phyloP scores from a whole-genome alignment of 352 stramenopile species.

The Pythium angustatum region DNA sequence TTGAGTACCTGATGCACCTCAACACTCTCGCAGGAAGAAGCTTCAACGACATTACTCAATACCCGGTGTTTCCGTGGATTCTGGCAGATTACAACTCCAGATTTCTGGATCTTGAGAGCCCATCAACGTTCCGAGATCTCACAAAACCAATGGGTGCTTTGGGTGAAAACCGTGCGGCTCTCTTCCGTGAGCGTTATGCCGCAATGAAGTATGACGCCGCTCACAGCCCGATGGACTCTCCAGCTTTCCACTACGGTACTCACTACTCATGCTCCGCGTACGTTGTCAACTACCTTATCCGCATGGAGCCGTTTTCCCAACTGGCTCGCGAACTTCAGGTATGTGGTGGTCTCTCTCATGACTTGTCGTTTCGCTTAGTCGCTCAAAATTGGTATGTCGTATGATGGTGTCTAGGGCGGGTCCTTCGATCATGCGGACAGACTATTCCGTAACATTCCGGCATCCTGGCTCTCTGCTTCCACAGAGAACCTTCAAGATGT shows the following conservation, averaged over 20 bases:
- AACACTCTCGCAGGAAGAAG: conserved; percentile 95
- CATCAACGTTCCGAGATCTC: conserved; percentile 89
- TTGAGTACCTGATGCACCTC: conserved; percentile 97
- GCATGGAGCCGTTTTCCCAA: conserved; percentile 88
- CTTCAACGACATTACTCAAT: conserved; percentile 99
- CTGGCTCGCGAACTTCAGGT: conserved; percentile 65
- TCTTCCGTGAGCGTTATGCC: conserved; percentile 87
- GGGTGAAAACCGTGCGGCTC: conserved; percentile 66
- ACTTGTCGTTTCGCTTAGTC: no score
- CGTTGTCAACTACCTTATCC: conserved; percentile 96
- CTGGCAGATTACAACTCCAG: conserved; percentile 88
- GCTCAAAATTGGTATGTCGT: no score
- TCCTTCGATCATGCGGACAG: conserved; percentile 95
- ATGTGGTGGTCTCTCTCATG: no score
- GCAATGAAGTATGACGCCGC: conserved; percentile 56
- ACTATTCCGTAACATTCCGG: conserved; percentile 95
- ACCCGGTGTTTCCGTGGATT: conserved; percentile 97
- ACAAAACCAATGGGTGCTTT: conserved; percentile 94
- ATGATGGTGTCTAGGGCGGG: conserved; percentile 39
- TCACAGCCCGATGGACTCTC: conserved; percentile 52
- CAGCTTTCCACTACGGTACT: conserved; percentile 96
- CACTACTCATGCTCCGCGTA: conserved; percentile 97
- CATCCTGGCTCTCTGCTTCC: conserved; percentile 94
- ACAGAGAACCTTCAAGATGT: conserved; percentile 90
- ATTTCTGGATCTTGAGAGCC: conserved; percentile 84